Evolutionary conservation across 2,329 filamentous ascomycete species (phyloP), one percentile per base, ranked within the genome.

Genomic region (Cytospora leucostoma): DNA sequence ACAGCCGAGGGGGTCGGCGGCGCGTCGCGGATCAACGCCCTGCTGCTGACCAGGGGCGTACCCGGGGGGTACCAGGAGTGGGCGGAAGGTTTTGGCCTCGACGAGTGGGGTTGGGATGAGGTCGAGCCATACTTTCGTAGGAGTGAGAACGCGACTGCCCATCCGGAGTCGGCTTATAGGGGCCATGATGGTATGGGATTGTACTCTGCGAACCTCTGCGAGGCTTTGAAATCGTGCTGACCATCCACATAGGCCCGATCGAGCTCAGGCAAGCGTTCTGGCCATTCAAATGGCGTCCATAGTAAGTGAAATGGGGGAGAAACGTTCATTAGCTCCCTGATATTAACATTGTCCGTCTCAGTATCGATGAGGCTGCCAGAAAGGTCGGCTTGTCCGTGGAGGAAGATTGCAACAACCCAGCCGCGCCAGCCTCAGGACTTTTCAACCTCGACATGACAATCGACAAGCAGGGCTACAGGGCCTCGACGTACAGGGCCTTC

Each of bases 121-220:
- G 71, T 76, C 7, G 72, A 74, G 63, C 74, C 74, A 8, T 74
- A 71, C 54, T 76, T 76, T 19, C 64, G 61, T 8, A 71, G 65
- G 49, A 68, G 69, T 4, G 75, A 76, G 63, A 71, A 70, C 33
- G 68, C 68, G 2, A 40, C 38, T 8, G 33, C 49, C 4, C 65
- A 64, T 51, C 65, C 64, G 0, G 55, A 44, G 8, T 61, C 67
- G 12, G 47, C 59, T 1, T 60, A 66, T 50, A 70, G 72, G 11
- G 71, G 72, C 8, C 70, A 73, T 35, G 49, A 68, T 27, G 72
- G 70, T 68, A 53, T 19, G 59, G 33, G n/a, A 56, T n/a, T 27
- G 33, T 40, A 1, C 6, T 17, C 3, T 40, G 13, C 38, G 15
- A 17, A 40, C 15, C 2, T 6, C n/a, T 17, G 15, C 17, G 12